phyloP scores from a whole-genome alignment of 1,284 basidiomycete genomes.

The Apiotrichum sp. region DNA sequence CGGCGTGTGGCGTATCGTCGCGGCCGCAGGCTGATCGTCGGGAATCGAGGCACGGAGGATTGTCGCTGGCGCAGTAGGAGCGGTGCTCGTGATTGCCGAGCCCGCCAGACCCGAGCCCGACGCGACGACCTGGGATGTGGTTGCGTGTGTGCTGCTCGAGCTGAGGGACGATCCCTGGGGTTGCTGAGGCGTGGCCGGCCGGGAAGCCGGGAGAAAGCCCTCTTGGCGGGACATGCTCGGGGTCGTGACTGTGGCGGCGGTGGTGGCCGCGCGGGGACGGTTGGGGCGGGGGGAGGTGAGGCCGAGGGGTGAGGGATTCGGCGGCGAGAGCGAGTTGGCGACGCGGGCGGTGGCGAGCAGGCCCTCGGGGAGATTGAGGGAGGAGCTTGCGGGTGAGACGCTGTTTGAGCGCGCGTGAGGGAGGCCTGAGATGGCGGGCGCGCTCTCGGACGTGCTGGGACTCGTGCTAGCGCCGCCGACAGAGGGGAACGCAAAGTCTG shows the following conservation, averaged over 20 bases:
- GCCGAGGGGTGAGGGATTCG: not conserved
- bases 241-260: not conserved
- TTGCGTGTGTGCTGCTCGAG: no score
- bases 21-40: not conserved
- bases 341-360: not conserved
- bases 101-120: not conserved
- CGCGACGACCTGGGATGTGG: not conserved
- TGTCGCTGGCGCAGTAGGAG: not conserved
- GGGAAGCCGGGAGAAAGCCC: slow-evolving; percentile 1
- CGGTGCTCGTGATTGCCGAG: no score
- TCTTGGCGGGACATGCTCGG: not conserved
- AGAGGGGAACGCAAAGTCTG: not conserved
- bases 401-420: not conserved
- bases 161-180: no score
- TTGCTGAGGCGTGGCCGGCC: not conserved
- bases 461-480: no score
- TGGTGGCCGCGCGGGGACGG: slow-evolving; percentile 1
- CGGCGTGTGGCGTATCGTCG: slow-evolving; percentile 6
- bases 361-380: not conserved
- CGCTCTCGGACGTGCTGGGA: no score
- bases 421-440: no score
- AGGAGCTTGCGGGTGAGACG: not conserved
- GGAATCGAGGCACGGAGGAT: not conserved
- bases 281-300: not conserved
- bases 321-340: not conserved